Evolutionary conservation across 768 basidiomycete genomes (phyloP).

Genomic region (Mycena filopes): DNA sequence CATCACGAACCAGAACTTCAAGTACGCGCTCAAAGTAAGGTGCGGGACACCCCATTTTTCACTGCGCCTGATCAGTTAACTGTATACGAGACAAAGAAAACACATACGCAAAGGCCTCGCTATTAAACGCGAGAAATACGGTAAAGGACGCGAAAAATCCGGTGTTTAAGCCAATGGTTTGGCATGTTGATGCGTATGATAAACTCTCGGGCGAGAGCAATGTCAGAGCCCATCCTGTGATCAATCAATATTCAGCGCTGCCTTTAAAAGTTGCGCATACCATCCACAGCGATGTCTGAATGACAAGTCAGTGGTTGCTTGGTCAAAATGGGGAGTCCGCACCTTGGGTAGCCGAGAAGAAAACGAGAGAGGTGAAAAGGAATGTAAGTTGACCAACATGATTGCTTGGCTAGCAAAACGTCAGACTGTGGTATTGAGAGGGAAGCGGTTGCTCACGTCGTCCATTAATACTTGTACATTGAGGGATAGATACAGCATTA

Average conservation of each 20-base stretch:
- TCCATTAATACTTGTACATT: slow-evolving; percentile 82
- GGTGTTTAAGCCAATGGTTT: slow-evolving; percentile 96
- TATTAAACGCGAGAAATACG: slow-evolving; percentile 96
- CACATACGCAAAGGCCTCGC: slow-evolving; percentile 86
- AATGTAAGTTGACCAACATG: slow-evolving; percentile 82
- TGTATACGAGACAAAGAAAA: not conserved
- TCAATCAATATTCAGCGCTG: slow-evolving; percentile 18
- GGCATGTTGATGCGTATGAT: slow-evolving; percentile 97
- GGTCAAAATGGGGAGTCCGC: slow-evolving; percentile 31
- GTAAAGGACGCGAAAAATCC: slow-evolving; percentile 98
- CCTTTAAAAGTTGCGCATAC: slow-evolving; percentile 53
- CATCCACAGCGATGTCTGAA: slow-evolving; percentile 96
- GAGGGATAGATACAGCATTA: slow-evolving; percentile 83
- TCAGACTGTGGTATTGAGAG: slow-evolving; percentile 23
- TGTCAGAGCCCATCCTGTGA: slow-evolving; percentile 80
- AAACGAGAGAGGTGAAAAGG: slow-evolving; percentile 89
- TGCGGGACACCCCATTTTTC: slow-evolving; percentile 82
- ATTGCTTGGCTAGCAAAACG: slow-evolving; percentile 73
- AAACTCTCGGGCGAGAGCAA: slow-evolving; percentile 92
- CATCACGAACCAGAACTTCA: slow-evolving; percentile 86
- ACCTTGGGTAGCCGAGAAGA: slow-evolving; percentile 98
- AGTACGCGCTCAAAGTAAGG: slow-evolving; percentile 79
- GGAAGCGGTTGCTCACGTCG: slow-evolving; percentile 60
- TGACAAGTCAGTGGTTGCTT: slow-evolving; percentile 29
- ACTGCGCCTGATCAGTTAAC: slow-evolving; percentile 45